These are phyloP conservation scores for Centella asiatica DNA, from an alignment of 129 eudicot species.

Conservation along the genomic window DNA sequence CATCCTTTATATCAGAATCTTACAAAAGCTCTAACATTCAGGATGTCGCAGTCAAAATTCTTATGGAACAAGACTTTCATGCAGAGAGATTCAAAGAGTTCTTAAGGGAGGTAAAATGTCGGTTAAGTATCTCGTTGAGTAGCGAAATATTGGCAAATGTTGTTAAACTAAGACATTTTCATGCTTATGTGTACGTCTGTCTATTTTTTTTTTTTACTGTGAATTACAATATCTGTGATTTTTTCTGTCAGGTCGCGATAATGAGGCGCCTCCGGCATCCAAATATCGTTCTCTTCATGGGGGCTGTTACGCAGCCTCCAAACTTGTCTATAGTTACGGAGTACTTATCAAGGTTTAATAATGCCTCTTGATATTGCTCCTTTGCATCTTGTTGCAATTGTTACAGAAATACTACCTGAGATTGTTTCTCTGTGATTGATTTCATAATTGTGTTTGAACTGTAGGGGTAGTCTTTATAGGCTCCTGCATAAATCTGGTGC, in stretches of 20 bases:
- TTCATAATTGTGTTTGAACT: slow-evolving; percentile 16
- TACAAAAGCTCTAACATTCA: slow-evolving; percentile 18
- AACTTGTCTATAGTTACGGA: slow-evolving; percentile 90
- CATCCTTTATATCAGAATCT: slow-evolving; percentile 9
- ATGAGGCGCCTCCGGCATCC: slow-evolving; percentile 98
- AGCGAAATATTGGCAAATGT: background rate
- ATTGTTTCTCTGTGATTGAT: background rate
- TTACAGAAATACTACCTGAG: background rate
- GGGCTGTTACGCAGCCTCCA: slow-evolving; percentile 92
- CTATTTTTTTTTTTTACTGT: slow-evolving; percentile 6
- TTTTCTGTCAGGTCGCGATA: slow-evolving; percentile 61
- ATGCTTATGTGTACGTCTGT: background rate
- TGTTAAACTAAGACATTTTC: background rate
- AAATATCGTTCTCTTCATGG: slow-evolving; percentile 96
- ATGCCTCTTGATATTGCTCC: slow-evolving; percentile 9
- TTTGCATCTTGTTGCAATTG: background rate
- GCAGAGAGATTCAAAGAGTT: slow-evolving; percentile 69
- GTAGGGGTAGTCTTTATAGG: slow-evolving; percentile 82
- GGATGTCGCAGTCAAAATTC: slow-evolving; percentile 98
- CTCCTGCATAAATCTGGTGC: slow-evolving; percentile 81
- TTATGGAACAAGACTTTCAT: slow-evolving; percentile 91
- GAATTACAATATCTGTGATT: slow-evolving; percentile 11
- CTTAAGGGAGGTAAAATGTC: slow-evolving; percentile 60
- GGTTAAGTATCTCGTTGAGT: background rate
- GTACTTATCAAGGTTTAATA: slow-evolving; percentile 62